Base-by-base conservation (phyloP, 345 rosid genomes). In the Pugionium cornutum region DNA sequence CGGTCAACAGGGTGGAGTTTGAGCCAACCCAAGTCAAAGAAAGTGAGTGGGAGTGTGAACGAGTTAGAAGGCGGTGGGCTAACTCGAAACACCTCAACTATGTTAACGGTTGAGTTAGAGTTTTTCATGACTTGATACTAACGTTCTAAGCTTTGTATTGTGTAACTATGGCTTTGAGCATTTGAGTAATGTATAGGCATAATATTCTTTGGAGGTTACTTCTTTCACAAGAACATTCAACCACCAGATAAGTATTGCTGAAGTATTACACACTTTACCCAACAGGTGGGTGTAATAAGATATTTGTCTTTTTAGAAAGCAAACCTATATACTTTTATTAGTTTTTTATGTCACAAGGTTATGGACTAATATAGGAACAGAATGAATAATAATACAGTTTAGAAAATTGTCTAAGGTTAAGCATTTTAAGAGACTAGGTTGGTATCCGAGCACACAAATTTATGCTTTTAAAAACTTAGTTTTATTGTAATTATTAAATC, bases 31-130 rank as follows among this genome's bases (percentile, higher is more conserved):
- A 64, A 30, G 10, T 77, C 80, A n/a, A 64, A 69, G 11, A 33
- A 40, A 7, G 76, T 40, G 64, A 77, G 67, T 2, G 79, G 77
- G 7, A 80, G 53, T 31, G 32, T 36, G 25, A 69, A 53, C 7
- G 68, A 61, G 26, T 50, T 32, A n/a, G n/a, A n/a, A n/a, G n/a
- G n/a, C n/a, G n/a, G n/a, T n/a, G n/a, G n/a, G n/a, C n/a, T n/a
- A n/a, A n/a, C n/a, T n/a, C n/a, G n/a, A n/a, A n/a, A n/a, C n/a
- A n/a, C 66, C 25, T 79, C 81, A 6, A 79, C 53, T 33, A 69
- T 57, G 32, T 40, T 53, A 9, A 52, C 63, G 52, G 44, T n/a
- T 5, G 45, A 2, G n/a, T 28, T 25, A 0, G 68, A 53, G 7
- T 65, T 9, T 7, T 6, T 53, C 79, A 73, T 72, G 53, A 49